Base-by-base conservation (phyloP, 1,284 basidiomycete species). In the Cutaneotrichosporon cyanovorans region DNA sequence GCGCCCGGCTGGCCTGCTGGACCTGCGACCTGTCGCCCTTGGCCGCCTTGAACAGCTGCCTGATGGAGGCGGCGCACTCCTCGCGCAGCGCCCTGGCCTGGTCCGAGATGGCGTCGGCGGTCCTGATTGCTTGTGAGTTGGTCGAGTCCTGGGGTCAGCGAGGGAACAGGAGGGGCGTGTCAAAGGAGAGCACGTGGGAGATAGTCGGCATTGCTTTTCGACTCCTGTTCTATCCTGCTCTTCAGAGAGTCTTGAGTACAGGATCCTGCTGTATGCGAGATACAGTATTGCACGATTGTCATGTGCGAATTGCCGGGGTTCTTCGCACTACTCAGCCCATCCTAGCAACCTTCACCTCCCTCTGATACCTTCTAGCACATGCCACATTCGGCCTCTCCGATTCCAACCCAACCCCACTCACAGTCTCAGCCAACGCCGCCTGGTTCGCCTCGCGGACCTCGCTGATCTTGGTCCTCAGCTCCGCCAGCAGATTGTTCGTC, bases 1-100 rank as follows among this genome's bases (percentile, higher is more conserved):
- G 75, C 51, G 72, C 71, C 14, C 71, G 73, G 37, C 66, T 67
- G 33, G 85, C 87, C 78, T 93, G 86, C 65, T 84, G 82, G 70
- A 84, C 87, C 62, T 83, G 80, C 57, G 84, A 82, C 69, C 85
- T 83, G 39, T 82, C 85, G 60, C 89, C 85, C 42, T 84, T 80
- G 38, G 84, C 83, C 35, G 78, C 68, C 36, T 82, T 81, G 55
- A 88, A 86, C 56, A 91, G 69, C 3, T 78, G 77, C 71, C 91
- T 86, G 66, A 92, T 80, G 44, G 85, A 77, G 46, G 79, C 78
- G 72, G 89, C 89, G 59, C 89, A 76, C 18, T 79, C 77, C 36
- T 78, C 73, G 60, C 86, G 87, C 15, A 87, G 74, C 2, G 79
- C 76, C 59, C 85, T 84, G 12, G 87, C 90, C 51, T 88, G 84